Conservation (phyloP, 257 asterid genomes). For the Jaltomata sinuosa region DNA sequence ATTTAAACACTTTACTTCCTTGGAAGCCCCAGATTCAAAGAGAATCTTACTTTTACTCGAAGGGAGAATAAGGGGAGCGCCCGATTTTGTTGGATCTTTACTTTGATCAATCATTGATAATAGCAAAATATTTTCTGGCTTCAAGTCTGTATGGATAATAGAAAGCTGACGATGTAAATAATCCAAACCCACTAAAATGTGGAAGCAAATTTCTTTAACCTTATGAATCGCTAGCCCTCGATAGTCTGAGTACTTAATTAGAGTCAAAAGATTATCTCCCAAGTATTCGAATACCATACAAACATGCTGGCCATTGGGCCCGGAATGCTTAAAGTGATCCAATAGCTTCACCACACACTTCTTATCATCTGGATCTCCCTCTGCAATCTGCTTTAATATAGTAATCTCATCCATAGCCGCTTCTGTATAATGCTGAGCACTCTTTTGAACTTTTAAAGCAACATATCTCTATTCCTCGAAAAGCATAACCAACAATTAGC, state of each 20-base stretch:
- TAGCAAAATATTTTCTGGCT: constrained; percentile 88
- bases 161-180: constrained; percentile 87
- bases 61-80: constrained; percentile 48
- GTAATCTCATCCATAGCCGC: constrained; percentile 97
- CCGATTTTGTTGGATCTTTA: constrained; percentile 70
- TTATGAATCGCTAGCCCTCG: constrained; percentile 67
- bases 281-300: constrained; percentile 95
- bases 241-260: constrained; percentile 79
- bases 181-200: constrained; percentile 80
- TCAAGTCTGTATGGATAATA: constrained; percentile 94
- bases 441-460: constrained; percentile 91
- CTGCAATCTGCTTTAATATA: constrained; percentile 82
- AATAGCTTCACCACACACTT: constrained; percentile 90
- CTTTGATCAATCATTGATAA: constrained; percentile 70
- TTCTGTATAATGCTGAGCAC: constrained; percentile 93
- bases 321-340: constrained; percentile 96
- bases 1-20: constrained; percentile 39
- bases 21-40: constrained; percentile 41
- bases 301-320: constrained; percentile 93
- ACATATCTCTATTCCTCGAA: constrained; percentile 31
- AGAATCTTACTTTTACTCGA: constrained; percentile 46
- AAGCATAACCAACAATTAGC: not conserved
- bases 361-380: constrained; percentile 79
- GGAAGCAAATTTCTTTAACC: constrained; percentile 88
- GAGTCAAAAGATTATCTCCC: constrained; percentile 88